Evolutionary conservation across 352 stramenopile genomes (phyloP).

Genomic region (Phytophthora colocasiae): DNA sequence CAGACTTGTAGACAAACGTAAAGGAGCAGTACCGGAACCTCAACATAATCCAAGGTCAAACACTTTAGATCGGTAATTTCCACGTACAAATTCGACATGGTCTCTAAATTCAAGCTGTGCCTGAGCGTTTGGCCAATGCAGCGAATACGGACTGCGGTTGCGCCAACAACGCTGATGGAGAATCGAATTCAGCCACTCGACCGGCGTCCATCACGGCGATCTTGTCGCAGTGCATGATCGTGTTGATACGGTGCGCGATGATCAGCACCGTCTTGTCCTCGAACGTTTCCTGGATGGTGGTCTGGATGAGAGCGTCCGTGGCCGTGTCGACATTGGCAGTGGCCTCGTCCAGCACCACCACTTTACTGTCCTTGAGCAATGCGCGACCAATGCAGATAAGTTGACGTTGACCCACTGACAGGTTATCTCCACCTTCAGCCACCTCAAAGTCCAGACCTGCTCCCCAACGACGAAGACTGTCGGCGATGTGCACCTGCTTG

Average conservation of each 20-base stretch:
- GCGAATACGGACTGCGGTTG: slow-evolving; percentile 85
- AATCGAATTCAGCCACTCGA: slow-evolving; percentile 90
- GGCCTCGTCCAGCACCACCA: slow-evolving; percentile 97
- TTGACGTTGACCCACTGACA: slow-evolving; percentile 94
- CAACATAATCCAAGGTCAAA: too few species aligned
- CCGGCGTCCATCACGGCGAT: slow-evolving; percentile 91
- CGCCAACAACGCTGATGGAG: slow-evolving; percentile 75
- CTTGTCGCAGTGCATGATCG: slow-evolving; percentile 93
- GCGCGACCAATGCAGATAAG: slow-evolving; percentile 94
- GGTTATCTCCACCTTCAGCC: slow-evolving; percentile 93
- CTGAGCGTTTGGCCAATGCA: slow-evolving; percentile 33
- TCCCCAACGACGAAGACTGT: slow-evolving; percentile 52
- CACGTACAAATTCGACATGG: too few species aligned
- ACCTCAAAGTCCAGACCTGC: slow-evolving; percentile 86
- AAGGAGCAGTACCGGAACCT: too few species aligned
- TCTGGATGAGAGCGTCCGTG: slow-evolving; percentile 57
- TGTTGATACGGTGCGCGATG: slow-evolving; percentile 95
- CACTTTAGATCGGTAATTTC: too few species aligned
- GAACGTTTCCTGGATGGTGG: slow-evolving; percentile 92
- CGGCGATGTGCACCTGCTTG: slow-evolving; percentile 69
- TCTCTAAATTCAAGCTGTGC: neutral
- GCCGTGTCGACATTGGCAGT: slow-evolving; percentile 64
- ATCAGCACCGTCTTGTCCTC: slow-evolving; percentile 91
- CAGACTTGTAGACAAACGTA: neutral
- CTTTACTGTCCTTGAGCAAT: slow-evolving; percentile 87